These are phyloP conservation scores for Beta vulgaris DNA, from an alignment of 148 eudicot genomes.

Conservation along the genomic window DNA sequence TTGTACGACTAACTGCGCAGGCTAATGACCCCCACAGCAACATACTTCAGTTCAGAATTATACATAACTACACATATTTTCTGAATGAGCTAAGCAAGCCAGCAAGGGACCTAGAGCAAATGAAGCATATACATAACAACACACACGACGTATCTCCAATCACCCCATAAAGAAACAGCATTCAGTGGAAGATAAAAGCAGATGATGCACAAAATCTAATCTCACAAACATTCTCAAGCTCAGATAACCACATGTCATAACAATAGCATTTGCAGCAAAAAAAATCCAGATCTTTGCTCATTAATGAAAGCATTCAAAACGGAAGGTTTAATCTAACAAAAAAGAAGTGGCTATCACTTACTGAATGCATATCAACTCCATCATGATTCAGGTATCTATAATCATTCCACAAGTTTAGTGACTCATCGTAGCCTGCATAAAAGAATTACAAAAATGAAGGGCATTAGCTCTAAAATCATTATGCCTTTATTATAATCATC, in stretches of 20 bases:
- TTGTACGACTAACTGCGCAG: background rate
- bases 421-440: conserved; percentile 41
- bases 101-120: too few relatives aligned
- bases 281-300: background rate
- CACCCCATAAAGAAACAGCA: too few relatives aligned
- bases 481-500: background rate
- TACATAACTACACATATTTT: too few relatives aligned
- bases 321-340: too few relatives aligned
- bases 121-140: background rate
- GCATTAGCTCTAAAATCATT: background rate
- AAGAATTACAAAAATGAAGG: background rate
- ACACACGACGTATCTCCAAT: too few relatives aligned
- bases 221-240: background rate
- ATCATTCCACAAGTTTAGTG: conserved; percentile 38
- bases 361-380: conserved; percentile 29
- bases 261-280: background rate
- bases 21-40: background rate
- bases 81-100: too few relatives aligned
- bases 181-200: too few relatives aligned
- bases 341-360: conserved; percentile 13
- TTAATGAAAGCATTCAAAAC: too few relatives aligned
- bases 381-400: conserved; percentile 45
- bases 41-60: too few relatives aligned
- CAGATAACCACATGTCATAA: too few relatives aligned
- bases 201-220: too few relatives aligned